Evolutionary conservation across 345 rosid genomes (phyloP), one percentile per base, ranked within the genome.

Genomic region (Corchorus capsularis): DNA sequence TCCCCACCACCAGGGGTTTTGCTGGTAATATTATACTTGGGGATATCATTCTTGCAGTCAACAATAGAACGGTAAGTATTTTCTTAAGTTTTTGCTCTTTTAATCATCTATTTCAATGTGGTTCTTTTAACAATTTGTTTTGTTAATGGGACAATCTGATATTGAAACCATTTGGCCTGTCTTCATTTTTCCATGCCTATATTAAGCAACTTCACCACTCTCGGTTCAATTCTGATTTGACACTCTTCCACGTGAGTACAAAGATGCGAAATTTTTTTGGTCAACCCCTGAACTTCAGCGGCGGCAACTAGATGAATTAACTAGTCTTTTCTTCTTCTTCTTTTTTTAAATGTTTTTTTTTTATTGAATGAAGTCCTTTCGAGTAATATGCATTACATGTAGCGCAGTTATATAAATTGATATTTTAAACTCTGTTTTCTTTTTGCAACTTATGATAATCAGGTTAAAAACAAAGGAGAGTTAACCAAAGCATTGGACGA

Each of bases 381-480:
- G 0, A 2, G 8, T 69, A 27, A 69, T 69, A 8, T 32, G 72
- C 59, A 50, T 32, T 8, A 3, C 47, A 34, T 17, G 17, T 9
- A 1, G 10, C 53, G 73, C 22, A 4, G 61, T 35, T 53, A 69
- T 50, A 5, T 8, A 37, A 4, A 34, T 34, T 43, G 5, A 9
- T 52, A 52, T 69, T 17, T 15, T 69, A 52, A 69, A 32, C 16
- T 35, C 22, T 64, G 8, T 64, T 34, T 62, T 64, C 56, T 13
- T 62, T 15, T 20, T 69, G 34, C 13, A 12, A 62, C 35, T 32
- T 55, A 39, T 39, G 43, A 39, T 39, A 17, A 45, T 79, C 86
- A 95, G 99, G 96, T 95, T 75, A 95, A 85, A 75, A 88, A 83
- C 91, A 95, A 92, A 85, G 91, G 91, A 16, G 98, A 92, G 79